Conservation (phyloP, 2,329 filamentous ascomycete species). For the Paecilomyces variotii region DNA sequence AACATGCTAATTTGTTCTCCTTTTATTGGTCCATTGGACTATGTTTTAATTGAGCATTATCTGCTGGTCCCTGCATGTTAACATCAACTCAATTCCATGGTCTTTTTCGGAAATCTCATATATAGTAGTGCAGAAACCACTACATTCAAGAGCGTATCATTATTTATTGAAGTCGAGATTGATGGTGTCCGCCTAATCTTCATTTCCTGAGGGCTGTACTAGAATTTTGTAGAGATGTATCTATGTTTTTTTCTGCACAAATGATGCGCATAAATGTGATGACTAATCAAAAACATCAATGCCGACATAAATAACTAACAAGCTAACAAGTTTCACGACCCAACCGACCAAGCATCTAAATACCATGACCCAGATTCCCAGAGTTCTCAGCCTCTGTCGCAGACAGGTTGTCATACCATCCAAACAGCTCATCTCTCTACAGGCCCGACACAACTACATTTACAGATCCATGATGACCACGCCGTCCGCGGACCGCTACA, state of each 20-base stretch:
- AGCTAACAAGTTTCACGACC: background rate
- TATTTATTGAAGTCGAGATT: too few species aligned
- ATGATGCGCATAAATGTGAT: background rate
- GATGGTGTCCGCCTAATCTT: too few species aligned
- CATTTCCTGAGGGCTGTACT: too few species aligned
- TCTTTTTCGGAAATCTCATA: too few species aligned
- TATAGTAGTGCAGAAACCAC: too few species aligned
- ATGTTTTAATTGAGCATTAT: too few species aligned
- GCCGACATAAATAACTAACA: background rate
- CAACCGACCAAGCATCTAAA: background rate
- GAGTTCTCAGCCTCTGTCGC: background rate
- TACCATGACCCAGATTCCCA: background rate
- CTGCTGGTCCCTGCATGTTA: too few species aligned
- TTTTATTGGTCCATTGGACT: too few species aligned
- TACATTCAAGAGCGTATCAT: too few species aligned
- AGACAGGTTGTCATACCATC: background rate
- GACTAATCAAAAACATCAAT: background rate
- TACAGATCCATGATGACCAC: background rate
- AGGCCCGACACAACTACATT: background rate
- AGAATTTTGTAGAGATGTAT: too few species aligned
- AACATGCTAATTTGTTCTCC: too few species aligned
- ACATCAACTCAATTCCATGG: too few species aligned
- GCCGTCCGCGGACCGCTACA: slow-evolving; percentile 24
- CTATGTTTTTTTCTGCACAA: background rate
- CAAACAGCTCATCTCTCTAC: background rate